Evolutionary conservation across 495 filamentous ascomycete genomes (phyloP).

Genomic region (Neurospora sp.): DNA sequence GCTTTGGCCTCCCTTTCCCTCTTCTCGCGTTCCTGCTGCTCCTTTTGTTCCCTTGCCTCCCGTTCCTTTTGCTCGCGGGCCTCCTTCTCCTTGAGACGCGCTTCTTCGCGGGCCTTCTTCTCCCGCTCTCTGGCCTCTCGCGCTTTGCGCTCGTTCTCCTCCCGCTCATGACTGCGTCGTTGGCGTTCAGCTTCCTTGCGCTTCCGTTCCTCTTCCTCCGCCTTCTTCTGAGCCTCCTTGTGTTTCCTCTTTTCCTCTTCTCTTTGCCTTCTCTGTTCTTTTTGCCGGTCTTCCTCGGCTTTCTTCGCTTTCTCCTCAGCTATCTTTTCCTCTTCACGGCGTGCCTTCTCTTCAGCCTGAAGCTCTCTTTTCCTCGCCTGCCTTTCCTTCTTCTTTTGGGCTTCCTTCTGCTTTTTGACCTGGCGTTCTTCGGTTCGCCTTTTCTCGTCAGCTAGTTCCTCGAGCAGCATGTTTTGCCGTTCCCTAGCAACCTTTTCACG

Average conservation of each 20-base stretch:
- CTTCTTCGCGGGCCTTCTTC: slow-evolving; percentile 67
- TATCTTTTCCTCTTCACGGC: slow-evolving; percentile 77
- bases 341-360: slow-evolving; percentile 82
- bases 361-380: slow-evolving; percentile 73
- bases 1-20: slow-evolving; percentile 35
- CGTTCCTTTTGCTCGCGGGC: slow-evolving; percentile 50
- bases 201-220: slow-evolving; percentile 73
- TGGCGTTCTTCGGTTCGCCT: slow-evolving; percentile 64
- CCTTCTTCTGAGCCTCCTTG: slow-evolving; percentile 84
- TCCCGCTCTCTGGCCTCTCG: slow-evolving; percentile 76
- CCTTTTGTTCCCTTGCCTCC: slow-evolving; percentile 57
- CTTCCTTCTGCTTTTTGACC: slow-evolving; percentile 87
- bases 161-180: slow-evolving; percentile 67
- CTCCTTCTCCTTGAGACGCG: slow-evolving; percentile 58
- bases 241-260: slow-evolving; percentile 87
- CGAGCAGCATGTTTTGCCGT: slow-evolving; percentile 80
- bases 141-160: slow-evolving; percentile 74
- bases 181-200: slow-evolving; percentile 53
- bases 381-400: slow-evolving; percentile 87
- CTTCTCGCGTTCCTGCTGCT: slow-evolving; percentile 52
- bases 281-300: slow-evolving; percentile 67
- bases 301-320: slow-evolving; percentile 75
- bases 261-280: slow-evolving; percentile 67
- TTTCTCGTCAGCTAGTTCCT: slow-evolving; percentile 82
- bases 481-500: slow-evolving; percentile 91